Conservation (phyloP, 805 yeast genomes). For the Danielozyma ontarioensis region DNA sequence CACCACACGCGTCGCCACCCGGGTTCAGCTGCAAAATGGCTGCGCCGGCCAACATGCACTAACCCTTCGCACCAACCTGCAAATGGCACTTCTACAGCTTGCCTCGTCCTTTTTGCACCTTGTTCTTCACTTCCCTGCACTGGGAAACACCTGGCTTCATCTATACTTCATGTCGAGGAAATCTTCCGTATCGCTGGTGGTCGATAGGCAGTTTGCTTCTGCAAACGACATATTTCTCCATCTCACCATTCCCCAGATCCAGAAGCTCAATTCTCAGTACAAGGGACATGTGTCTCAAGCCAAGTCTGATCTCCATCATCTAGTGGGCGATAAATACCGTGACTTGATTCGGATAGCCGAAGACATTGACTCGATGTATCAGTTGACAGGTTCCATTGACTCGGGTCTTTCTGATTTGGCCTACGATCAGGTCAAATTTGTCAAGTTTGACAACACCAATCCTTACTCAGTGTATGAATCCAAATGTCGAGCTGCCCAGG, state of each 20-base stretch:
- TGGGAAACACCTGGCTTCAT: background rate
- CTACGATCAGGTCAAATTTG: constrained; percentile 23
- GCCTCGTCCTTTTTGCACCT: background rate
- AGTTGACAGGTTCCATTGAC: constrained; percentile 16
- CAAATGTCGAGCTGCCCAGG: no score
- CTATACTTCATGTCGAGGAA: background rate
- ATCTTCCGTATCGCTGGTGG: background rate
- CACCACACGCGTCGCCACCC: no score
- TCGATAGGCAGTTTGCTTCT: constrained; percentile 6
- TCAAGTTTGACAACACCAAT: constrained; percentile 16
- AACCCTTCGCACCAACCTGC: no score
- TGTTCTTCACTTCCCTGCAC: background rate
- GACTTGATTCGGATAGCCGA: constrained; percentile 41
- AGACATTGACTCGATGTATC: constrained; percentile 31
- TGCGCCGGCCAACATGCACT: no score
- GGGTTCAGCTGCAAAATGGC: no score
- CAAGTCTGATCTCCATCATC: constrained; percentile 26
- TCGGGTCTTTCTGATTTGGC: constrained; percentile 25
- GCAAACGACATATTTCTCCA: constrained; percentile 32
- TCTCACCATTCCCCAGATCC: constrained; percentile 28
- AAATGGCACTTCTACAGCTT: background rate
- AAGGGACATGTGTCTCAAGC: constrained; percentile 21
- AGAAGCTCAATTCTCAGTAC: constrained; percentile 23
- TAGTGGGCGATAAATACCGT: constrained; percentile 38
- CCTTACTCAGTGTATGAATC: constrained; percentile 16